Evolutionary conservation across 768 basidiomycete species (phyloP).

Genomic region (Lepiota venenata): DNA sequence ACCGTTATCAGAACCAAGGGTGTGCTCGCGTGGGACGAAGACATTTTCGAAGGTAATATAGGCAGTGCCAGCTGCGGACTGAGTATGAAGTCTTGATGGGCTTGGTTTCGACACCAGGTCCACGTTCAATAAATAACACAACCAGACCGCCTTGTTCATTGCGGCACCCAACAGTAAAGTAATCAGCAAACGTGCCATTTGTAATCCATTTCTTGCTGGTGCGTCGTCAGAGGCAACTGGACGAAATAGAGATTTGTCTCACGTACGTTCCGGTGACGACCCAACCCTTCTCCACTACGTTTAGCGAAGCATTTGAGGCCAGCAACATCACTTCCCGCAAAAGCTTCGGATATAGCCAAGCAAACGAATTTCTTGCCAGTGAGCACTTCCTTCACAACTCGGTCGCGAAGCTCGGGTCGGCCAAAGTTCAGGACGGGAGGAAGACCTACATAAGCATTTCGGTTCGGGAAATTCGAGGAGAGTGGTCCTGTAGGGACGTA

Average conservation of each 20-base stretch:
- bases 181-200: constrained; percentile 71
- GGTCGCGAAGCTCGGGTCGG: constrained; percentile 55
- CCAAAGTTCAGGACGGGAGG: constrained; percentile 83
- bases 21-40: constrained; percentile 82
- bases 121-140: constrained; percentile 28
- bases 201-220: constrained; percentile 72
- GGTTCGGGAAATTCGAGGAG: neutral
- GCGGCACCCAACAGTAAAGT: constrained; percentile 61
- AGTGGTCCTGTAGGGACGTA: constrained; percentile 8
- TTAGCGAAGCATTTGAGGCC: constrained; percentile 71
- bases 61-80: constrained; percentile 78
- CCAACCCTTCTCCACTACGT: constrained; percentile 70
- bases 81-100: constrained; percentile 78
- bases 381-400: constrained; percentile 55
- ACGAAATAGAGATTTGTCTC: neutral
- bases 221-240: neutral
- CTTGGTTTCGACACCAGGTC: constrained; percentile 66
- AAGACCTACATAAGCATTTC: constrained; percentile 36
- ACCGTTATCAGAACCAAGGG: constrained; percentile 47
- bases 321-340: constrained; percentile 73
- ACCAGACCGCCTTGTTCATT: constrained; percentile 41
- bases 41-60: constrained; percentile 82
- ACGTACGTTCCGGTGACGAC: constrained; percentile 78
- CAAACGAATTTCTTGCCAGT: constrained; percentile 68
- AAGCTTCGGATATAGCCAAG: constrained; percentile 84